Percentiles rank a stretch among this genome's conserved stretches.
Conservation (phyloP, 2,329 filamentous ascomycete genomes). For the Endoconidiophora polonica region DNA sequence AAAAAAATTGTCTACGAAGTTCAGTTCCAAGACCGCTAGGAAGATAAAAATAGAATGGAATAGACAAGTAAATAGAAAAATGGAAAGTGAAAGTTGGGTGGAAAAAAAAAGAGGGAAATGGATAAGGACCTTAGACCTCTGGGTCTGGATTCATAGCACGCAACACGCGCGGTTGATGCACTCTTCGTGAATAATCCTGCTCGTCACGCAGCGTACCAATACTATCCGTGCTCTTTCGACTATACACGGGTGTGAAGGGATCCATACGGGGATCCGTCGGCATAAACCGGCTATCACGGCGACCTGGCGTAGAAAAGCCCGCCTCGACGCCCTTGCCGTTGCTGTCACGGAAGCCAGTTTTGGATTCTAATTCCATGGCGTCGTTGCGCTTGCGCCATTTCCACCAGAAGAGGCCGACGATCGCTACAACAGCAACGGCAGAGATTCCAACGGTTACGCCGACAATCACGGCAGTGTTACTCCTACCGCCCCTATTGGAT, state of each 20-base stretch:
- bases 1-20: too few relatives aligned
- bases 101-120: not conserved
- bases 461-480: constrained; percentile 32
- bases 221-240: constrained; percentile 43
- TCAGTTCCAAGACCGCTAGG: too few relatives aligned
- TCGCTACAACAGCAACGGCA: constrained; percentile 23
- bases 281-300: constrained; percentile 37
- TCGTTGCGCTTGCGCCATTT: constrained; percentile 27
- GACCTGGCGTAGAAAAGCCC: constrained; percentile 22
- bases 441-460: constrained; percentile 36
- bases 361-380: constrained; percentile 7
- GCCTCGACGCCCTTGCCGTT: constrained; percentile 3
- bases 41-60: not conserved
- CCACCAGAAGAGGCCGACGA: constrained; percentile 22
- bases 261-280: constrained; percentile 48
- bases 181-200: constrained; percentile 46
- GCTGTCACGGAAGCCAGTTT: constrained; percentile 1
- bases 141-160: constrained; percentile 47
- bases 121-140: constrained; percentile 14
- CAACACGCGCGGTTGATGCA: constrained; percentile 40
- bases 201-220: constrained; percentile 47
- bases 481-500: constrained; percentile 15
- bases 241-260: constrained; percentile 41
- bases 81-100: not conserved
- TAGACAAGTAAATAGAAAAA: not conserved